Base-by-base conservation (phyloP, 148 eudicot genomes). In the Euryodendron excelsum region DNA sequence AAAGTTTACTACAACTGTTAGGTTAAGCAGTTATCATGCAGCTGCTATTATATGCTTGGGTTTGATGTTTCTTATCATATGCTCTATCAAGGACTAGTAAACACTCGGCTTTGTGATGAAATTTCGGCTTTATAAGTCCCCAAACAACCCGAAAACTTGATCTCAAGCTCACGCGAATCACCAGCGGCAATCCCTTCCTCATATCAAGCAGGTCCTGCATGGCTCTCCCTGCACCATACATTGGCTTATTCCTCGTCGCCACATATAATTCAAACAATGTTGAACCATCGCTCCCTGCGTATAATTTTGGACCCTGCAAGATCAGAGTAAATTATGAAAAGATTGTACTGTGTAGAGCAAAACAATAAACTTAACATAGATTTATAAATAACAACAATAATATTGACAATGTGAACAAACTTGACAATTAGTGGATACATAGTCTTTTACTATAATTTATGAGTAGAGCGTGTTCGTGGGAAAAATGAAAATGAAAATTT, bases 181-280 rank as follows among this genome's bases (percentile, higher is more conserved):
- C 61, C 4, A 91, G 66, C 5, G 87, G 86, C 73, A 94, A 37
- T 27, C 90, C 94, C 31, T 73, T 75, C 28, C 85, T 81, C 21
- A 88, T 84, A 8, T 86, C 82, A 3, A 94, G 85, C 90, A 88
- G 72, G 78, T 91, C 96, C 67, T 88, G 80, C 98, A 94, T 93
- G 63, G 75, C 86, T 48, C 90, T 84, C 20, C 98, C 98, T 0
- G 87, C 98, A 62, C 93, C 96, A 30, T 91, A 91, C 89, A 94
- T 83, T 17, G 98, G 81, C 84, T 89, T 91, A 25, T 80, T 86
- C 68, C 12, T 85, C 11, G 90, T 87, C 20, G 85, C 94, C 1
- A 84, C 75, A 23, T 34, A 74, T 47, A 90, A 65, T 67, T 73
- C 28, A 68, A 86, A 79, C 20, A 15, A 3, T 15, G 83, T 89